A percentile compares a stretch with the other conserved stretches of the same genome.
Conservation (phyloP, 768 basidiomycete genomes). For the Lentinula guzmanii region DNA sequence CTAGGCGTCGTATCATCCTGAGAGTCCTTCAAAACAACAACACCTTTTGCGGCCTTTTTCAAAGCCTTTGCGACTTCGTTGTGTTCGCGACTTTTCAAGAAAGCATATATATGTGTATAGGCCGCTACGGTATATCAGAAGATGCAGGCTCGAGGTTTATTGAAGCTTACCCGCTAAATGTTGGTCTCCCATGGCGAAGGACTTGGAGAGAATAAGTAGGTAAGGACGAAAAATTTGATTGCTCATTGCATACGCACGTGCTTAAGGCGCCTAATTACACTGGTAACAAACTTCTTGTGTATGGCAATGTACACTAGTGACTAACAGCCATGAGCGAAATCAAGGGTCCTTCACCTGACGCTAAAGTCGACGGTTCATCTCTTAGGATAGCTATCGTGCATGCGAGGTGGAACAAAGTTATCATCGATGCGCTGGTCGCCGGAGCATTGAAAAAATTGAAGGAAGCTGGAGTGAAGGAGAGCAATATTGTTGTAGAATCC, state of each 20-base stretch:
- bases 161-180: constrained; percentile 44
- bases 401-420: constrained; percentile 88
- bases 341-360: constrained; percentile 69
- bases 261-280: neutral
- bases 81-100: constrained; percentile 62
- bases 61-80: constrained; percentile 66
- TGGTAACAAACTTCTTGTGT: too few relatives aligned
- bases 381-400: constrained; percentile 91
- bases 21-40: constrained; percentile 52
- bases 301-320: too few relatives aligned
- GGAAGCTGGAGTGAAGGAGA: constrained; percentile 79
- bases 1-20: constrained; percentile 38
- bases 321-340: constrained; percentile 37
- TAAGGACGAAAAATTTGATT: neutral
- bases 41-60: constrained; percentile 64
- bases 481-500: constrained; percentile 85
- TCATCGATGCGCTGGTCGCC: constrained; percentile 80
- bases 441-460: constrained; percentile 79
- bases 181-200: constrained; percentile 23
- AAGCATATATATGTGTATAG: constrained; percentile 72
- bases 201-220: constrained; percentile 15
- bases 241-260: neutral
- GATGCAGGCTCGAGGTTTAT: neutral
- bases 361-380: constrained; percentile 68
- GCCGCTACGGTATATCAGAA: constrained; percentile 38